Base-by-base conservation (phyloP, 192 early-diverging fungal species). In the Chytriomyces hyalinus region DNA sequence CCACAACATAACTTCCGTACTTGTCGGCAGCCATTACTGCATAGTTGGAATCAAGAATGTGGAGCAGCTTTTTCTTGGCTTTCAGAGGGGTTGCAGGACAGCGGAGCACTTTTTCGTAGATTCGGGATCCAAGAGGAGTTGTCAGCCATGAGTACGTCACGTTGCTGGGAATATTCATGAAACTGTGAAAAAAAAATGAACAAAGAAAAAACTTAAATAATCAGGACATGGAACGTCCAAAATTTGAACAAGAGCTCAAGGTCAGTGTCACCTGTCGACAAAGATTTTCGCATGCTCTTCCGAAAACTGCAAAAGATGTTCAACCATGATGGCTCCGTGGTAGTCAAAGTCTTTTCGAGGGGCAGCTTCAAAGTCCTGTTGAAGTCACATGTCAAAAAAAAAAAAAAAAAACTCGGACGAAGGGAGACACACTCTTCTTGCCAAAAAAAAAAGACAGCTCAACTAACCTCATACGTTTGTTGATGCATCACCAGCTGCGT, bases 1-100 rank as follows among this genome's bases (percentile, higher is more conserved):
- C 94, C 10, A 96, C 91, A 7, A 94, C 83, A 75, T 92, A 92
- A 62, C 89, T 90, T 50, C 92, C 94, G 80, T 89, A 95, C 75
- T 90, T 89, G 80, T 96, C 90, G 65, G 81, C 75, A 2, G 91
- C 89, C 50, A 95, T 78, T 44, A 79, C 78, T 60, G 84, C 85
- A 70, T 88, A 92, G 57, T 86, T 81, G n/a, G 86, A 85, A 43
- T 82, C 24, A 68, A 91, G 89, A 43, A 81, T 80, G 59, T 85
- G 83, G 13, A 93, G 66, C 10, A 95, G 80, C 80, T 90, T 89
- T 51, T 90, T 87, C 78, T 94, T 94, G 49, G 89, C 80, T 67
- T 89, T 90, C 5, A 84, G 66, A 44, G 86, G 81, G n/a, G 92
- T 82, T 20, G 82, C 81, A 4, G 84, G 78, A 28, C 87, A 87